These are phyloP conservation scores for Cutaneotrichosporon spelunceum DNA, from an alignment of 1,284 basidiomycete genomes.

Conservation along the genomic window DNA sequence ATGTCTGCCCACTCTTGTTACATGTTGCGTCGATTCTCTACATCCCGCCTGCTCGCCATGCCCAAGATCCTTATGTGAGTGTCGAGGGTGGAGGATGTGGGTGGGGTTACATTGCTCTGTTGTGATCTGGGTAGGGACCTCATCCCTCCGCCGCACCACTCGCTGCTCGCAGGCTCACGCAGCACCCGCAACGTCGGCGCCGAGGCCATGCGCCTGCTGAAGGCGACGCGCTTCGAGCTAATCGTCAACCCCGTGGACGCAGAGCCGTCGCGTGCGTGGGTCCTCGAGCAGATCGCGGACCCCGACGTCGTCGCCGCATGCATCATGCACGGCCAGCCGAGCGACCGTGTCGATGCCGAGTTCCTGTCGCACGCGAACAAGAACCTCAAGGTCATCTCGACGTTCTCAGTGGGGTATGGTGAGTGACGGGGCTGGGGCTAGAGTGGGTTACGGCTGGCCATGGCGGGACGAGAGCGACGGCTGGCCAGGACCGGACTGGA, in stretches of 20 bases:
- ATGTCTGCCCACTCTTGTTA: background rate
- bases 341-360: constrained; percentile 63
- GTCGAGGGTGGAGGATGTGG: background rate
- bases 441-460: background rate
- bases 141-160: too few species aligned
- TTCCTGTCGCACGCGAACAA: constrained; percentile 63
- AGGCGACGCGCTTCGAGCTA: constrained; percentile 46
- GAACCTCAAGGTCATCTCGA: constrained; percentile 71
- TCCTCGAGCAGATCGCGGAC: constrained; percentile 72
- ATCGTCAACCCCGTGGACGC: constrained; percentile 69
- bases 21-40: constrained; percentile 1
- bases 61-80: constrained; percentile 29
- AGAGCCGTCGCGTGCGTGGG: constrained; percentile 67
- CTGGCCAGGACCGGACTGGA: too few species aligned
- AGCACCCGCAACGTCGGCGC: constrained; percentile 60
- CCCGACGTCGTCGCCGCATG: constrained; percentile 54
- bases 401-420: constrained; percentile 83
- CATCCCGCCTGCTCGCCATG: constrained; percentile 10
- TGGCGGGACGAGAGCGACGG: too few species aligned
- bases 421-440: constrained; percentile 28
- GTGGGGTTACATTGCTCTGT: background rate
- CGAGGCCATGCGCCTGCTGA: constrained; percentile 65
- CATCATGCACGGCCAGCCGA: constrained; percentile 42
- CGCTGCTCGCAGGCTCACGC: constrained; percentile 6
- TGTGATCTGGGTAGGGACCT: too few species aligned